phyloP scores from a whole-genome alignment of 768 basidiomycete species.

The Boletus barrowsii region DNA sequence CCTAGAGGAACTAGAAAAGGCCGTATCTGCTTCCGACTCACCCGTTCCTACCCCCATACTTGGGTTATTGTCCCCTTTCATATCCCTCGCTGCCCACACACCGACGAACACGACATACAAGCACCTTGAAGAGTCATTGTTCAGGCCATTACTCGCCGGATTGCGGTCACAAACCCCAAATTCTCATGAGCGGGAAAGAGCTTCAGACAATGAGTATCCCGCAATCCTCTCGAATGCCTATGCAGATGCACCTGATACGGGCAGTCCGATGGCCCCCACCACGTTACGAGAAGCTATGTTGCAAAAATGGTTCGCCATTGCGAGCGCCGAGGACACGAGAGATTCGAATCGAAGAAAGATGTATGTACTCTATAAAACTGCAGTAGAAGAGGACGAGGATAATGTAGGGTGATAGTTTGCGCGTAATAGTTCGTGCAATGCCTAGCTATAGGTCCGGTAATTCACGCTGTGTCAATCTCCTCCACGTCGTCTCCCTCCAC shows the following conservation, averaged over 20 bases:
- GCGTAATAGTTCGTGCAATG: not conserved
- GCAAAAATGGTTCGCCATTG: slow-evolving; percentile 64
- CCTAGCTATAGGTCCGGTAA: slow-evolving; percentile 60
- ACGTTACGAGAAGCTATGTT: slow-evolving; percentile 56
- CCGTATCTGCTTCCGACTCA: slow-evolving; percentile 31
- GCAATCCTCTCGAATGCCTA: slow-evolving; percentile 54
- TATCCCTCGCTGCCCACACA: slow-evolving; percentile 67
- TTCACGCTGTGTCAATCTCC: slow-evolving; percentile 74
- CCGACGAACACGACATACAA: slow-evolving; percentile 62
- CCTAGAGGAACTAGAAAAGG: slow-evolving; percentile 83
- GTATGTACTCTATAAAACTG: slow-evolving; percentile 76
- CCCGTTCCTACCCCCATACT: slow-evolving; percentile 47
- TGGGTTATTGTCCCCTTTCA: slow-evolving; percentile 65
- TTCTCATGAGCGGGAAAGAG: slow-evolving; percentile 46
- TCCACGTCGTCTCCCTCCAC: slow-evolving; percentile 95
- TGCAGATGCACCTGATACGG: slow-evolving; percentile 37
- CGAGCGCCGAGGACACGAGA: slow-evolving; percentile 69
- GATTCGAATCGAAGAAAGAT: slow-evolving; percentile 80
- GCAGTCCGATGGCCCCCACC: slow-evolving; percentile 34
- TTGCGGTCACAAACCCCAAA: slow-evolving; percentile 41
- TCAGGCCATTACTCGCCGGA: slow-evolving; percentile 64
- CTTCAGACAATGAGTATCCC: slow-evolving; percentile 35
- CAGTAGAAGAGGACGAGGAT: slow-evolving; percentile 45
- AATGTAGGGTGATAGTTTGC: slow-evolving; percentile 11
- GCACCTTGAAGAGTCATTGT: slow-evolving; percentile 65